Evolutionary conservation across 768 basidiomycete species (phyloP).

Genomic region (Suillus placidus): DNA sequence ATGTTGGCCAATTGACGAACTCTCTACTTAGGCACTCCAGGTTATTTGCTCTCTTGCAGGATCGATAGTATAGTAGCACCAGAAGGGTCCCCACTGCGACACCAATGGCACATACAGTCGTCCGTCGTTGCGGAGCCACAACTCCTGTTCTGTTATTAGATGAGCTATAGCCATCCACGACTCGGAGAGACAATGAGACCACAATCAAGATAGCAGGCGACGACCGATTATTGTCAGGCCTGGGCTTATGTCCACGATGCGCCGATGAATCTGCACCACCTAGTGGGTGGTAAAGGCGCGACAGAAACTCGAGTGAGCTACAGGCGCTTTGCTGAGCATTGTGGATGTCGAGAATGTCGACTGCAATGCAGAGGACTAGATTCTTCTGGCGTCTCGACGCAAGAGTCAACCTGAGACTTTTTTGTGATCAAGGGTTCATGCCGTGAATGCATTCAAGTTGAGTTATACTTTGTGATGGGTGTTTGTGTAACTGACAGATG

Average conservation of each 20-base stretch:
- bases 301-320: neutral
- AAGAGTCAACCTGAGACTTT: neutral
- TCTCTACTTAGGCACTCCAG: neutral
- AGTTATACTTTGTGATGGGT: no score
- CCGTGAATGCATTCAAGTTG: conserved; percentile 4
- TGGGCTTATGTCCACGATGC: neutral
- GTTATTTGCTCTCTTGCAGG: neutral
- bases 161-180: neutral
- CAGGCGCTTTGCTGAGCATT: neutral
- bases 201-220: neutral
- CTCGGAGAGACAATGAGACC: neutral
- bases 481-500: neutral
- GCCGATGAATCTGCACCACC: no score
- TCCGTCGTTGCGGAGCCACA: neutral
- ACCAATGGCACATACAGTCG: neutral
- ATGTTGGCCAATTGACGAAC: neutral
- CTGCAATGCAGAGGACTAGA: neutral
- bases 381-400: neutral
- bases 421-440: conserved; percentile 4
- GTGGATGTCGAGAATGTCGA: neutral
- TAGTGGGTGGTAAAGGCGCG: neutral
- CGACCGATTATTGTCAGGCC: neutral
- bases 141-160: neutral
- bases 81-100: neutral
- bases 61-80: neutral